A percentile compares a stretch with the other conserved stretches of the same genome.
These are phyloP conservation scores for Ailanthus altissimus DNA, from an alignment of 345 rosid genomes.

Conservation along the genomic window DNA sequence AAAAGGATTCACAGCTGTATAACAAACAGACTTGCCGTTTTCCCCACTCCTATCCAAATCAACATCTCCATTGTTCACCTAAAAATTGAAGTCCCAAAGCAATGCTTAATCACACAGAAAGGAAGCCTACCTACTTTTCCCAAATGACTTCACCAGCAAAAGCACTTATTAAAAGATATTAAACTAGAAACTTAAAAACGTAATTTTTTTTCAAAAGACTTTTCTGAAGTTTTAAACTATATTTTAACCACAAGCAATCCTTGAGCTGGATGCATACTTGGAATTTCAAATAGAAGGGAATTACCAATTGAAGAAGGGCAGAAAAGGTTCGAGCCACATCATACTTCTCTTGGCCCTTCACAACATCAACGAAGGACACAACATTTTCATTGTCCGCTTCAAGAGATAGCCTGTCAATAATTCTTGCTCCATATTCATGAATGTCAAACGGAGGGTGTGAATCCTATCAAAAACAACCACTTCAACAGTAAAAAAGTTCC, in stretches of 20 bases:
- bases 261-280: neutral
- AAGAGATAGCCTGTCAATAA: conserved; percentile 58
- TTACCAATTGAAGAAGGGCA: conserved; percentile 96
- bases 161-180: neutral
- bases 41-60: conserved; percentile 55
- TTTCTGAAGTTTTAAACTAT: neutral
- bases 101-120: neutral
- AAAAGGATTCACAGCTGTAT: conserved; percentile 74
- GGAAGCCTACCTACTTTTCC: neutral
- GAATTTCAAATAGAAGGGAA: conserved; percentile 3
- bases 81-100: conserved; percentile 21
- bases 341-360: conserved; percentile 75
- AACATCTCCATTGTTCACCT: conserved; percentile 95
- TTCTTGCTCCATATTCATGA: conserved; percentile 74
- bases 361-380: conserved; percentile 62
- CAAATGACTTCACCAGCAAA: conserved; percentile 4
- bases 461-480: conserved; percentile 52
- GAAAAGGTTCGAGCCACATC: conserved; percentile 92
- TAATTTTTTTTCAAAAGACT: neutral
- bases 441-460: conserved; percentile 88
- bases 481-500: neutral
- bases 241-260: neutral
- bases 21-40: conserved; percentile 51
- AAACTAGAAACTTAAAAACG: neutral
- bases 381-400: conserved; percentile 40